phyloP scores from a whole-genome alignment of 148 eudicot genomes.

The Silene latifolia region DNA sequence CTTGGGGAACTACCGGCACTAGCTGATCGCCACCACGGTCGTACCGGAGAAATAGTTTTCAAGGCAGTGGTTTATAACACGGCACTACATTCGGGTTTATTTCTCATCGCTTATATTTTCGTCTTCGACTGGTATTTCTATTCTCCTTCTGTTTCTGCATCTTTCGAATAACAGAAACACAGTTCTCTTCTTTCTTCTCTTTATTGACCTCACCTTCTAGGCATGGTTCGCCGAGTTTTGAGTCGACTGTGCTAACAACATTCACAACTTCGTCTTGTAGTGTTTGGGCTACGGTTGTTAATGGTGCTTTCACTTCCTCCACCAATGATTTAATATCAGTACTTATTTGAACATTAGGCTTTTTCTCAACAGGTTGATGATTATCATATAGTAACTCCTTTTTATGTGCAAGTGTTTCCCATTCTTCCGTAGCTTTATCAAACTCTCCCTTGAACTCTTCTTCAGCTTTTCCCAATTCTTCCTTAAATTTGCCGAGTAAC shows the following conservation, averaged over 20 bases:
- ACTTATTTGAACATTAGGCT: background rate
- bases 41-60: no score
- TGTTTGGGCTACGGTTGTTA: background rate
- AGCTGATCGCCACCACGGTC: no score
- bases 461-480: background rate
- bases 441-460: background rate
- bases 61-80: no score
- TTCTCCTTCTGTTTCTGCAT: no score
- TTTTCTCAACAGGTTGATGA: background rate
- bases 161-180: no score
- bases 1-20: no score
- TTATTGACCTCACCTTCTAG: background rate
- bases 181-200: conserved; percentile 34
- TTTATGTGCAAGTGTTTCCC: background rate
- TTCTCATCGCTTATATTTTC: no score
- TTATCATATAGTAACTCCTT: background rate
- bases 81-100: no score
- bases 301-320: background rate
- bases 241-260: background rate
- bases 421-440: background rate
- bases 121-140: no score
- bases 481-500: background rate
- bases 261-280: background rate
- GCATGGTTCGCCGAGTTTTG: background rate
- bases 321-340: background rate